Conservation (phyloP, 2,329 filamentous ascomycete genomes). For the Fusarium lateritium region DNA sequence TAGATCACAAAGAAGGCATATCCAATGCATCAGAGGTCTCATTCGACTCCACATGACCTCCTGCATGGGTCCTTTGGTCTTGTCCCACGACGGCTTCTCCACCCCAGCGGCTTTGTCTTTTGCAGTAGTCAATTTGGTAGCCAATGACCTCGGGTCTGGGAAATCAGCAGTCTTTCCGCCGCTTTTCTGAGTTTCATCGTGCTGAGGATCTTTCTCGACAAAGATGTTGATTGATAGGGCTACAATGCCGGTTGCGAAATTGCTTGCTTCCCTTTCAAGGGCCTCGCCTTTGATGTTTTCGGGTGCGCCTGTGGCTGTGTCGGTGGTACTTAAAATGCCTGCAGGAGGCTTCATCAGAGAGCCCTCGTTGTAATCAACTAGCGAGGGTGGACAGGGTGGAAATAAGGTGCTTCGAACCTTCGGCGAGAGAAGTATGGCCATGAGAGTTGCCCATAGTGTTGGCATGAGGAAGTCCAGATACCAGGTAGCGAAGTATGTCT, state of each 20-base stretch:
- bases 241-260: slow-evolving; percentile 78
- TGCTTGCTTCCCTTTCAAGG: slow-evolving; percentile 83
- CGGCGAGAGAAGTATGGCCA: slow-evolving; percentile 76
- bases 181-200: slow-evolving; percentile 56
- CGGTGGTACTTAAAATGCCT: slow-evolving; percentile 79
- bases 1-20: slow-evolving; percentile 58
- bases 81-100: slow-evolving; percentile 68
- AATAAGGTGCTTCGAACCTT: slow-evolving; percentile 73
- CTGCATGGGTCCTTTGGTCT: slow-evolving; percentile 83
- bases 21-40: slow-evolving; percentile 74
- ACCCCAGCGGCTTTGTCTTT: slow-evolving; percentile 62
- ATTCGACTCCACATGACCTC: slow-evolving; percentile 82
- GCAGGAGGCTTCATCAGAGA: slow-evolving; percentile 81
- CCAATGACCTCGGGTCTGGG: slow-evolving; percentile 30
- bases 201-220: slow-evolving; percentile 79
- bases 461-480: slow-evolving; percentile 76
- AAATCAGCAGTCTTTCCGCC: slow-evolving; percentile 59
- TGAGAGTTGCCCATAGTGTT: slow-evolving; percentile 66
- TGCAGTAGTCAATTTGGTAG: slow-evolving; percentile 61
- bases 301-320: slow-evolving; percentile 82
- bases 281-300: slow-evolving; percentile 85
- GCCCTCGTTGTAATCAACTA: slow-evolving; percentile 77
- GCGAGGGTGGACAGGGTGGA: slow-evolving; percentile 79
- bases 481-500: slow-evolving; percentile 74
- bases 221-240: slow-evolving; percentile 74